Base-by-base conservation (phyloP, 371 early-diverging fungal species). In the Nematocida sp. region DNA sequence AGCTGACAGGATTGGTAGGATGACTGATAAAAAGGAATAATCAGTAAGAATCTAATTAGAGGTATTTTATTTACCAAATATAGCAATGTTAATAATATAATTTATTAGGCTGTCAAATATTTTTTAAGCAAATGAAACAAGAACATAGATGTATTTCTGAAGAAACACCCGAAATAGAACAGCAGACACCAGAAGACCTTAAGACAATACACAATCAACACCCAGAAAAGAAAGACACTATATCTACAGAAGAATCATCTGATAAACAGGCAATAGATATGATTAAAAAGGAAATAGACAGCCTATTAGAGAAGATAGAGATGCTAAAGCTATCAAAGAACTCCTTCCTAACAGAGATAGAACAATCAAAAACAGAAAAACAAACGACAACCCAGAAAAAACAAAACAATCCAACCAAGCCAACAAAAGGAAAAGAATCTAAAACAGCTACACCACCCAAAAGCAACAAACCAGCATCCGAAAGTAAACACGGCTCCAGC, bases 1-100 rank as follows among this genome's bases (percentile, higher is more conserved):
- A n/a, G n/a, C n/a, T n/a, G n/a, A n/a, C n/a, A n/a, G n/a, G n/a
- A n/a, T n/a, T n/a, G n/a, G n/a, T n/a, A n/a, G n/a, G n/a, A n/a
- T n/a, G n/a, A n/a, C n/a, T n/a, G n/a, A n/a, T n/a, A n/a, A 77
- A 87, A 84, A 40, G 85, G 86, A 53, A 86, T 87, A 75, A 86
- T 55, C 4, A 43, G 21, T 17, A 17, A 49, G 15, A 38, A 53
- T 37, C 21, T 35, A 29, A 58, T 41, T 93, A 93, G 84, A 90
- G 92, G 76, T 89, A 94, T 83, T 90, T 94, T 76, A 86, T 95
- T 48, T 29, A 62, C 47, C 47, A 48, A 53, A 53, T 65, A 52
- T 15, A 40, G 53, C 53, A 65, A 41, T 41, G 40, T 54, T 25
- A 29, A 53, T 31, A 53, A 38, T 27, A 37, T 32, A 47, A 63